Evolutionary conservation across 345 rosid genomes (phyloP).

Genomic region (Eucalyptus brandiana): DNA sequence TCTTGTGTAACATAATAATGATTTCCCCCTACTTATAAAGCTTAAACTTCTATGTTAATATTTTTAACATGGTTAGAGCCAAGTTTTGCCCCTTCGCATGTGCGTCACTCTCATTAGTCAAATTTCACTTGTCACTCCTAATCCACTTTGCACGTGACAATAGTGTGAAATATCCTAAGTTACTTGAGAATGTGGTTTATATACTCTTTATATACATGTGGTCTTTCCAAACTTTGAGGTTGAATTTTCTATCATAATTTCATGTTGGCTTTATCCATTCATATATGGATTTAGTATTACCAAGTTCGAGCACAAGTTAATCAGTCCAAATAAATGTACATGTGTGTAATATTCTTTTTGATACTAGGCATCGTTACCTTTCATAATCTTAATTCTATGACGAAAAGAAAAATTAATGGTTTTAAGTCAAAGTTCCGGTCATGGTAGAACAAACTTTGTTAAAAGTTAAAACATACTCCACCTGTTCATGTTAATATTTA

Average conservation of each 20-base stretch:
- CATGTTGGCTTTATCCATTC: background rate
- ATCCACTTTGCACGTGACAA: fast-evolving
- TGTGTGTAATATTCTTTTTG: conserved; percentile 3
- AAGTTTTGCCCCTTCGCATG: fast-evolving
- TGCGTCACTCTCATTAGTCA: too few species aligned
- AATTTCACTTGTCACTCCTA: too few species aligned
- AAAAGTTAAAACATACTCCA: background rate
- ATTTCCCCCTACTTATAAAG: too few species aligned
- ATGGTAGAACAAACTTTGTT: background rate
- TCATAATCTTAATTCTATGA: background rate
- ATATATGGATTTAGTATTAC: background rate
- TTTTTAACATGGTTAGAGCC: too few species aligned
- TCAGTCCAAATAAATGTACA: background rate
- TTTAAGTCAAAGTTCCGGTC: background rate
- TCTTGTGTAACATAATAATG: too few species aligned
- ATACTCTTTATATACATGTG: background rate
- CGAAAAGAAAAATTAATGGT: background rate
- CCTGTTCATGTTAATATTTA: background rate
- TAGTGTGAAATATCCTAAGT: too few species aligned
- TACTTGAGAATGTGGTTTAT: too few species aligned
- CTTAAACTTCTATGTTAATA: too few species aligned
- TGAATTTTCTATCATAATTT: background rate
- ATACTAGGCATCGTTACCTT: conserved; percentile 14
- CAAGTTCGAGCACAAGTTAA: background rate
- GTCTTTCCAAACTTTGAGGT: background rate